Base-by-base conservation (phyloP, 2,329 filamentous ascomycete species). In the Monosporascus sp. region DNA sequence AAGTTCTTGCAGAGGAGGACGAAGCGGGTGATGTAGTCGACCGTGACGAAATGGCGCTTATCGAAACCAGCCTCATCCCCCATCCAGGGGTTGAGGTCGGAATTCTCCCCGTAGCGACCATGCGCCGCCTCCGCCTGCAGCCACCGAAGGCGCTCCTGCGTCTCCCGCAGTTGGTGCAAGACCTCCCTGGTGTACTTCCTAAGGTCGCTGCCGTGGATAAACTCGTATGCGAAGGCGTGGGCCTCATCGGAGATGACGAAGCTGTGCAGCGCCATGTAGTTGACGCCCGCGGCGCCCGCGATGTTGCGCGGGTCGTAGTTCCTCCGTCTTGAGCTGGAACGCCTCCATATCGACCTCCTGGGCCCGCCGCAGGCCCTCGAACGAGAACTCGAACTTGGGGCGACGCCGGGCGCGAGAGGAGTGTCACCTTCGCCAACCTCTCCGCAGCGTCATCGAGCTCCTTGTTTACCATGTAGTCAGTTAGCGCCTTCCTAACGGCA, bases 11-110 rank as follows among this genome's bases (percentile, higher is more conserved):
- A 58, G 25, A 59, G 53, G 50, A 66, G 56, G 37, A 65, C 60
- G 54, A 65, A 66, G 49, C 63, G 61, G n/a, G 55, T 38, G 45
- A 66, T 52, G 47, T 66, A 56, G 51, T 64, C 62, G 7, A 57
- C 57, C 5, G 65, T 14, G 2, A 7, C 18, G 43, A 46, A 46
- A 27, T 46, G 43, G 24, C 22, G 22, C 24, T 46, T 46, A 17
- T 46, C 43, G 11, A 27, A 17, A 22, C 18, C 7, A 15, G 41
- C 8, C n/a, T 4, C 20, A 24, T 25, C 11, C 5, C 11, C 5
- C 7, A 44, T 20, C 41, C 41, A 44, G 41, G 14, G 20, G 14
- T 8, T 20, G 14, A 15, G 22, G 41, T 25, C 41, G 1, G 22
- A 44, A 20, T 11, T 14, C 9, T 35, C 9, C 22, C n/a, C 41